A percentile compares a stretch with the other conserved stretches of the same genome.
phyloP scores from a whole-genome alignment of 169 alveolate species.

The Plasmodium adleri region DNA sequence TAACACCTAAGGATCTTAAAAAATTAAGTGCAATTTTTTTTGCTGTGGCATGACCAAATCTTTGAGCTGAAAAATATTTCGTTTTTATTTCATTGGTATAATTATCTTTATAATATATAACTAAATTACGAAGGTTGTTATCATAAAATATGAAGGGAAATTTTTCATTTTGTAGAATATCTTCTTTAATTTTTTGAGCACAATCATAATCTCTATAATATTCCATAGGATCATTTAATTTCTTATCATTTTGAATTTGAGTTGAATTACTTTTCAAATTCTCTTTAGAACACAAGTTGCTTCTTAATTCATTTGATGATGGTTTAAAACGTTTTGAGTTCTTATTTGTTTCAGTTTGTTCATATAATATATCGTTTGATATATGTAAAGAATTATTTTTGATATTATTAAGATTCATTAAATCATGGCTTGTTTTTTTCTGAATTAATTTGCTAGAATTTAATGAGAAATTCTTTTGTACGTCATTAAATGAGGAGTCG shows the following conservation, averaged over 20 bases:
- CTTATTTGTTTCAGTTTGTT: not conserved
- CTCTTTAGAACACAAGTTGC: not conserved
- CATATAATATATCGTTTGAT: not conserved
- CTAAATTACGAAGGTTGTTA: constrained; percentile 42
- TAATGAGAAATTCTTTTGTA: not conserved
- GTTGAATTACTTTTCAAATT: not conserved
- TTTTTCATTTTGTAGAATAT: constrained; percentile 37
- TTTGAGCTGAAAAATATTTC: constrained; percentile 65
- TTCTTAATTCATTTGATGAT: not conserved
- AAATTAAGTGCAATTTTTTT: constrained; percentile 57
- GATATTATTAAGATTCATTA: not conserved
- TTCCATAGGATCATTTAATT: not conserved
- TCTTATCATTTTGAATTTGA: not conserved
- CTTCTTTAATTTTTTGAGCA: constrained; percentile 29
- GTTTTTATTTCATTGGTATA: constrained; percentile 22
- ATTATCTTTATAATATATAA: constrained; percentile 49
- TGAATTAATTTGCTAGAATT: not conserved
- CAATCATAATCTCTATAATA: constrained; percentile 50
- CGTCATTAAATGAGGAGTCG: constrained; percentile 6
- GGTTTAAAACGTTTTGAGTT: not conserved
- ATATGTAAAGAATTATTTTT: not conserved
- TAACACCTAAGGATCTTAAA: constrained; percentile 46
- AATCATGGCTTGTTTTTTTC: not conserved
- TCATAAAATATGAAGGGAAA: constrained; percentile 67
- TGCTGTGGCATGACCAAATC: constrained; percentile 74